phyloP scores from a whole-genome alignment of 2,329 filamentous ascomycete species.

The Diaporthe caulivora region DNA sequence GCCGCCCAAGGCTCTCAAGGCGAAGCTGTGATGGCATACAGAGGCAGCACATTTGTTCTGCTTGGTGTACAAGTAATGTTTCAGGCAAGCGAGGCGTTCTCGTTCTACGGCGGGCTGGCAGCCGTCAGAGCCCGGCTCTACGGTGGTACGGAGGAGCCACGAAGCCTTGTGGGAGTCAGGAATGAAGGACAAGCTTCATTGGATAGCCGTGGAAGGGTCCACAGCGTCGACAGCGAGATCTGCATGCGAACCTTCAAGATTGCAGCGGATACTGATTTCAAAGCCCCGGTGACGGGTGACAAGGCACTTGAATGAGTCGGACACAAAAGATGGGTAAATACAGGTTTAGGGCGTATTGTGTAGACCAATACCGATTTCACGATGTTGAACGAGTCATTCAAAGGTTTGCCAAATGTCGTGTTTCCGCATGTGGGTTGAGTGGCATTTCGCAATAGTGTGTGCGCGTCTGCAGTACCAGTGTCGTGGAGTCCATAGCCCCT shows the following conservation, averaged over 20 bases:
- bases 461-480: too few relatives aligned
- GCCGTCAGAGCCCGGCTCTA: background rate
- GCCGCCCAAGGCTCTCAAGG: conserved; percentile 49
- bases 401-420: conserved; percentile 16
- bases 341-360: background rate
- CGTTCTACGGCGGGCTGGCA: conserved; percentile 27
- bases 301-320: conserved; percentile 14
- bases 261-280: background rate
- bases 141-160: background rate
- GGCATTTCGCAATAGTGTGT: background rate
- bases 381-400: conserved; percentile 16
- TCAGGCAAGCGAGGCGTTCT: conserved; percentile 33
- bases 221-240: conserved; percentile 2
- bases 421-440: background rate
- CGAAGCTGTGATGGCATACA: conserved; percentile 42
- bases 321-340: background rate
- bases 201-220: background rate
- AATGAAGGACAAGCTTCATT: background rate
- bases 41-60: background rate
- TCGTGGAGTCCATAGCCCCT: too few relatives aligned
- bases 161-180: background rate
- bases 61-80: conserved; percentile 13
- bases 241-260: background rate
- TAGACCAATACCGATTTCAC: conserved; percentile 22
- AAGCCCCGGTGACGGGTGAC: background rate